Evolutionary conservation across 192 early-diverging fungal species (phyloP), one percentile per base, ranked within the genome.

Genomic region (Linnemannia hyalina): DNA sequence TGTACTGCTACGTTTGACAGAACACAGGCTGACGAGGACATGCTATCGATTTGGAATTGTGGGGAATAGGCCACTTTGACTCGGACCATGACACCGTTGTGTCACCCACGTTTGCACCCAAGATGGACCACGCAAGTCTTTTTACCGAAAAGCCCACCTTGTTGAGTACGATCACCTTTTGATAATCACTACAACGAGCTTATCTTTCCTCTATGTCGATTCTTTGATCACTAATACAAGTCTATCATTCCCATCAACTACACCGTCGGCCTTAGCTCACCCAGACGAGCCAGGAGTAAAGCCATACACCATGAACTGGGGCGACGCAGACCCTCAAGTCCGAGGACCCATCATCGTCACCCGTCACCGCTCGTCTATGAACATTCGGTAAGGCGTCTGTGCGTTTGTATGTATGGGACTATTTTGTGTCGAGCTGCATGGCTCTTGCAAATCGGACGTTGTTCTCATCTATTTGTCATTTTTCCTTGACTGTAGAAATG

Each of bases 281-380:
- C 89, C 90, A 60, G 82, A 82, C 46, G 89, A 91, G 65, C 85
- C 76, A 76, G 90, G 95, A 68, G 93, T 97, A 68, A 91, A 94
- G 7, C 96, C 96, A 6, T 90, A 96, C 47, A 82, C 91, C 3
- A 88, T 98, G 23, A 84, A 80, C 68, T 97, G 96, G 95, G 96
- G 95, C 32, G 93, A 92, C 18, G 29, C 89, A 41, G 90, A 93
- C 49, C 88, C 96, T 1, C 79, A 77, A 13, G 80, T 84, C 49
- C 94, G 97, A 68, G 97, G 97, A 1, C 96, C 97, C 26, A 90
- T 98, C 42, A 89, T 97, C 47, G 95, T 93, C 8, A 96, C 96
- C 29, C 92, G 96, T 22, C 91, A 94, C 76, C 92, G 93, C 10
- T 84, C 91, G 49, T 93, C 93, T 13, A 89, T 98, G 49, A 93